Evolutionary conservation across 2,329 filamentous ascomycete genomes (phyloP).

Genomic region (Aspergillus spinulosporus): DNA sequence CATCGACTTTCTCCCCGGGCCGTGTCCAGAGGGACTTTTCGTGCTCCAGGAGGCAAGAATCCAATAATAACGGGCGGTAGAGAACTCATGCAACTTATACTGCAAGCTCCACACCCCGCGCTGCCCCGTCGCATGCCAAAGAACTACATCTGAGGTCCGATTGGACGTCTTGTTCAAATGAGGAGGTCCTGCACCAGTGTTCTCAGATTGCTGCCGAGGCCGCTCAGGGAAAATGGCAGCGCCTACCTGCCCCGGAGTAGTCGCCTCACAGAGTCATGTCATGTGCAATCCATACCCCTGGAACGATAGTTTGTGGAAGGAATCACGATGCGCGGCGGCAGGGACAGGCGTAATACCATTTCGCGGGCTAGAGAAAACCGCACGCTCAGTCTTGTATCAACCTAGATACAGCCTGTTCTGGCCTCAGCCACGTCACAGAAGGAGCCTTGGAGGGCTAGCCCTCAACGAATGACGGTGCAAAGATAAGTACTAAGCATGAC

Average conservation of each 20-base stretch:
- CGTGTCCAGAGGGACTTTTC: not conserved
- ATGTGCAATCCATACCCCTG: not conserved
- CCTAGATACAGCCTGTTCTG: constrained; percentile 1
- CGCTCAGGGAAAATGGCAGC: not conserved
- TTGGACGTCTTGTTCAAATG: constrained; percentile 13
- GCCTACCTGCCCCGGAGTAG: not conserved
- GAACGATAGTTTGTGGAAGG: too few relatives aligned
- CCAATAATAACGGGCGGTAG: constrained; percentile 13
- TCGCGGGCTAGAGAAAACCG: not conserved
- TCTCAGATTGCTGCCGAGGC: not conserved
- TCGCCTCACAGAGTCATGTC: not conserved
- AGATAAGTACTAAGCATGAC: constrained; percentile 14
- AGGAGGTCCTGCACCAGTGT: constrained; percentile 11
- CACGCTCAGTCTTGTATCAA: not conserved
- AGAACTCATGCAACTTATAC: not conserved
- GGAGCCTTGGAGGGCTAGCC: constrained; percentile 1
- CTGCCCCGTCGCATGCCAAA: constrained; percentile 10
- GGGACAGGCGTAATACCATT: constrained; percentile 1
- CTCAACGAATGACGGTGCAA: constrained; percentile 12
- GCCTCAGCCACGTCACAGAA: constrained; percentile 19
- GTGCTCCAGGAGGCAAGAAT: not conserved
- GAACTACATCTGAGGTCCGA: constrained; percentile 12
- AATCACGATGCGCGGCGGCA: not conserved
- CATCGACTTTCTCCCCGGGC: not conserved
- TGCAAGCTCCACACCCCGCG: constrained; percentile 14